Base-by-base conservation (phyloP, 305 asterid species). In the Fraxinus floribunda region DNA sequence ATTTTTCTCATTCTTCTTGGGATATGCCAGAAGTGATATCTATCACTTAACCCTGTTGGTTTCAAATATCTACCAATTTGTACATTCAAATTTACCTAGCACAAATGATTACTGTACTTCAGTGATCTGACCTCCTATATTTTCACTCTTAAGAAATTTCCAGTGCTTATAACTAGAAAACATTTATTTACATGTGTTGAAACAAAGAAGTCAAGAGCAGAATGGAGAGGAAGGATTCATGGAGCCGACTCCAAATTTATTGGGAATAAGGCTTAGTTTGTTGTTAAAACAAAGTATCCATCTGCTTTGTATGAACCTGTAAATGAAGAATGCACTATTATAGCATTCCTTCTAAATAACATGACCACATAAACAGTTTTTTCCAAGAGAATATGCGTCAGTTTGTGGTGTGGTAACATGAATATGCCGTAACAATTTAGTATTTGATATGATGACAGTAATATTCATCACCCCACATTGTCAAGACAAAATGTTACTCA, bases 311-410 rank as follows among this genome's bases (percentile, higher is more conserved):
- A 78, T 79, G 60, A 62, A 72, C 38, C 30, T 30, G 20, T 55
- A 77, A 22, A 66, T 49, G 26, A 41, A 84, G 78, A 81, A 70
- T 46, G 78, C 18, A 55, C 70, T 75, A 38, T 60, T 76, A 36
- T 22, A 77, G 68, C 11, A 77, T 41, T 79, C 41, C 75, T 70
- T 29, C 41, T 70, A 15, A 70, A 13, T 32, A 32, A 71, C 44
- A 39, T 66, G 79, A 77, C 29, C 35, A 44, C 73, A 79, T n/a
- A 66, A 73, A 71, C 80, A 79, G 75, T 49, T 71, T 71, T 76
- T 44, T 30, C 55, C 57, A 5, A 78, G 49, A 79, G 29, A 68
- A 78, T 82, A 55, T 24, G 76, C 79, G 30, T 77, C 66, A 52
- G 36, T 49, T 75, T 57, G 60, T 70, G 49, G 41, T 4, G 62